phyloP scores from a whole-genome alignment of 306 rosid species.

The Medicago truncatula region DNA sequence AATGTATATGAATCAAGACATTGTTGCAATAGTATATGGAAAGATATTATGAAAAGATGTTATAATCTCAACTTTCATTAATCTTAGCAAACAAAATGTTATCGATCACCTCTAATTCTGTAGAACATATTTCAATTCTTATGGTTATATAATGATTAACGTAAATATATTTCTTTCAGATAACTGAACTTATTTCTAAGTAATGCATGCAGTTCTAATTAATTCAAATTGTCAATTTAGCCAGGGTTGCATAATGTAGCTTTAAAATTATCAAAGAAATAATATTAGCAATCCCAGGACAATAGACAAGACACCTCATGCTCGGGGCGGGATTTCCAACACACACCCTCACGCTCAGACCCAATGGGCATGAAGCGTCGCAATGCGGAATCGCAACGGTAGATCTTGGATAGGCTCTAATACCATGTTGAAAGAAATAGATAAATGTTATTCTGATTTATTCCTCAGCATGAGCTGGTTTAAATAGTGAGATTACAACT shows the following conservation, averaged over 20 bases:
- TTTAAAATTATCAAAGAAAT: no score
- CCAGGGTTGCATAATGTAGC: background rate
- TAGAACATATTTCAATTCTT: slow-evolving; percentile 31
- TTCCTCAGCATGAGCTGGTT: no score
- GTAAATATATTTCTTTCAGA: background rate
- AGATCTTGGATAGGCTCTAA: no score
- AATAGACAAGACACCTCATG: no score
- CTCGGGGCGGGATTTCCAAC: no score
- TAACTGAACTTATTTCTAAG: background rate
- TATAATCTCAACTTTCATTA: slow-evolving; percentile 74
- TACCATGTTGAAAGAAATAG: no score
- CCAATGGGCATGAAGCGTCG: no score
- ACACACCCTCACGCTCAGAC: no score
- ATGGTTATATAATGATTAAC: slow-evolving; percentile 9
- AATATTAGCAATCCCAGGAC: background rate
- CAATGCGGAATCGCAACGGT: no score
- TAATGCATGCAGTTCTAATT: background rate
- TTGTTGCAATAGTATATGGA: background rate
- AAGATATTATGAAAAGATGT: background rate
- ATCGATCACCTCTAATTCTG: slow-evolving; percentile 96
- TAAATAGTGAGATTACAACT: no score
- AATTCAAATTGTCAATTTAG: background rate
- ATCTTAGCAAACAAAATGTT: slow-evolving; percentile 92
- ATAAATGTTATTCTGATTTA: no score
- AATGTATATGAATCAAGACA: slow-evolving; percentile 8